These are phyloP conservation scores for Talaromyces amestolkiae DNA, from an alignment of 2,329 filamentous ascomycete genomes.

Conservation along the genomic window DNA sequence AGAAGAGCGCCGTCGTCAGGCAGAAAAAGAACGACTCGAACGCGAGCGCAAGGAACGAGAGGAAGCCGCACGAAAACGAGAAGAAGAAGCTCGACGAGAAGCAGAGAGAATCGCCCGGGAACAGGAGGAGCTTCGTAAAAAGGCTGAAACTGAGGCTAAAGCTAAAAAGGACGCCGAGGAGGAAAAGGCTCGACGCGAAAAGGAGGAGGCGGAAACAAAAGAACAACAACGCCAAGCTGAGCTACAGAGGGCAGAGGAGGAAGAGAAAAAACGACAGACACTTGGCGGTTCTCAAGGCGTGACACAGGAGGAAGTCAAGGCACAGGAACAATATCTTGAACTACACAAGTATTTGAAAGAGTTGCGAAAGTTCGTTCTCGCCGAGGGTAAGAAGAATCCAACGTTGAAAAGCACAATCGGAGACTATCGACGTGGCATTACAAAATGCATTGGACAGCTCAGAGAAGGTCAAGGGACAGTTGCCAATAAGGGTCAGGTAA, in stretches of 20 bases:
- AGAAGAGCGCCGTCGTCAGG: constrained; percentile 28
- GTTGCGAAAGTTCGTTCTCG: constrained; percentile 53
- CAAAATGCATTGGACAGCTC: constrained; percentile 68
- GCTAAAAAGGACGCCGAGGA: constrained; percentile 36
- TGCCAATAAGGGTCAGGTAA: constrained; percentile 59
- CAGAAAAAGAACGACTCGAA: constrained; percentile 34
- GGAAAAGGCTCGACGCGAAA: constrained; percentile 35
- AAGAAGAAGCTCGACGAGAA: constrained; percentile 40
- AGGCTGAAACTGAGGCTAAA: constrained; percentile 41
- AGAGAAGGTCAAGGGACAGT: constrained; percentile 57
- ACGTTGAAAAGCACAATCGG: constrained; percentile 65
- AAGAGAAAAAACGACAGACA: constrained; percentile 29
- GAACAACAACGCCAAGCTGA: constrained; percentile 34
- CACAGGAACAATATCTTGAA: constrained; percentile 51
- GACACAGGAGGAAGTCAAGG: constrained; percentile 39
- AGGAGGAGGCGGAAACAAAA: constrained; percentile 31
- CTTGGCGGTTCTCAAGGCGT: constrained; percentile 29
- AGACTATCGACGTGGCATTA: constrained; percentile 68
- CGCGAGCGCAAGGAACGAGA: constrained; percentile 27
- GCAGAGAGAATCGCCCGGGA: constrained; percentile 46
- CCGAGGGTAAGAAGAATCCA: constrained; percentile 56
- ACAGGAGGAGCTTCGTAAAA: constrained; percentile 35
- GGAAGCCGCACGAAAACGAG: constrained; percentile 27
- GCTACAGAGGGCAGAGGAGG: constrained; percentile 24
- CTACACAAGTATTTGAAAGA: constrained; percentile 68